phyloP scores from a whole-genome alignment of 2,329 filamentous ascomycete genomes.

The Ophiostoma sp. region DNA sequence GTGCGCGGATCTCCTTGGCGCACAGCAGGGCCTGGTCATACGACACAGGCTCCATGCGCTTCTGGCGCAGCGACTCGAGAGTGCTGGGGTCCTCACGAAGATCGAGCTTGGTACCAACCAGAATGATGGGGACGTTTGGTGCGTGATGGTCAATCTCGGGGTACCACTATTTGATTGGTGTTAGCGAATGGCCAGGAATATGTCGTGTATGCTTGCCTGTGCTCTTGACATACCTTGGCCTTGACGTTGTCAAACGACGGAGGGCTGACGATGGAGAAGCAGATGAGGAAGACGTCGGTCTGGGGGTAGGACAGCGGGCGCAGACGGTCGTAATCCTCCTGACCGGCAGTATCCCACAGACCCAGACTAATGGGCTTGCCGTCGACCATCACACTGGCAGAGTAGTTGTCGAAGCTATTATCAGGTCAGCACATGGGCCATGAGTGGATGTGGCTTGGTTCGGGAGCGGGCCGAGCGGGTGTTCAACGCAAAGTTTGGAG shows the following conservation, averaged over 20 bases:
- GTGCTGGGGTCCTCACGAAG: conserved; percentile 83
- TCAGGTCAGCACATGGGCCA: not conserved
- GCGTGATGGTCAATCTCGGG: conserved; percentile 97
- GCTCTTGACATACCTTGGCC: conserved; percentile 65
- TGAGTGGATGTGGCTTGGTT: not conserved
- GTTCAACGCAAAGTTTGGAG: no score
- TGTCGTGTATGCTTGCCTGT: not conserved
- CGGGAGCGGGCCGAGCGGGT: not conserved
- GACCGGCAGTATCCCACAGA: conserved; percentile 96
- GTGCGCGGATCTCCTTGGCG: conserved; percentile 89
- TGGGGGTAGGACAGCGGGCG: conserved; percentile 95
- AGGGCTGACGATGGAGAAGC: conserved; percentile 96
- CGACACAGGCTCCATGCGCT: conserved; percentile 95
- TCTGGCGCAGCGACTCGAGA: conserved; percentile 73
- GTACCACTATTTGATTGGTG: conserved; percentile 58
- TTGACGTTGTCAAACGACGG: conserved; percentile 98
- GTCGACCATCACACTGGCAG: conserved; percentile 97
- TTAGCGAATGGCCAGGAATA: conserved; percentile 25
- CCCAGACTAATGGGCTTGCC: conserved; percentile 95
- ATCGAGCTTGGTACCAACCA: conserved; percentile 96
- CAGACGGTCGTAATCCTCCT: conserved; percentile 96
- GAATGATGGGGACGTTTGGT: conserved; percentile 89
- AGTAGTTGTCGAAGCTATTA: conserved; percentile 93
- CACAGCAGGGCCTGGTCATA: conserved; percentile 87
- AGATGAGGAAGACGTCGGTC: conserved; percentile 97